These are phyloP conservation scores for Cryptosporidium ryanae DNA, from an alignment of 169 alveolate species.

Conservation along the genomic window DNA sequence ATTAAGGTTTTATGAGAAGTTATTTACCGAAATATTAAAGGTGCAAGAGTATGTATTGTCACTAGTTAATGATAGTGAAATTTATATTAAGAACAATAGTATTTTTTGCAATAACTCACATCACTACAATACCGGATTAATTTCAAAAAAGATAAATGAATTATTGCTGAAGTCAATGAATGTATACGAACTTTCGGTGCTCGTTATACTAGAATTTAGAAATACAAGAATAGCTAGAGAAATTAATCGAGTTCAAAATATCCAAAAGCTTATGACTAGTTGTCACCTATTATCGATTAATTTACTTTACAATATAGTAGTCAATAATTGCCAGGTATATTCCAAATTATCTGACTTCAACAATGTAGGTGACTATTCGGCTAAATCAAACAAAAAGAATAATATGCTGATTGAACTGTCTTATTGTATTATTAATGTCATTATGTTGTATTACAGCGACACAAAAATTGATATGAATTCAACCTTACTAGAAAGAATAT, in stretches of 20 bases:
- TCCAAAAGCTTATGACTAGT: not conserved
- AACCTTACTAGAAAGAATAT: too few species aligned
- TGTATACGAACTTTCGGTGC: conserved; percentile 1
- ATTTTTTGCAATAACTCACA: not conserved
- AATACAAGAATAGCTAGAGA: conserved; percentile 29
- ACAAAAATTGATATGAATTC: not conserved
- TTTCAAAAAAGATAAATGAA: not conserved
- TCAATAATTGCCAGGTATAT: conserved; percentile 23
- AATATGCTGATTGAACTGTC: conserved; percentile 13
- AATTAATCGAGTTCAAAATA: not conserved
- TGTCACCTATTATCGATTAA: conserved; percentile 7
- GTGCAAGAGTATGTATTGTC: conserved; percentile 17
- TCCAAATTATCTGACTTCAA: too few species aligned
- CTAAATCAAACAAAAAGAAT: not conserved
- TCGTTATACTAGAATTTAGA: conserved; percentile 11
- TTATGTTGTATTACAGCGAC: conserved; percentile 7
- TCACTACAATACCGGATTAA: not conserved
- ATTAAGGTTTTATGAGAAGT: conserved; percentile 21
- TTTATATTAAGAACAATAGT: not conserved
- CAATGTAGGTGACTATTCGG: too few species aligned
- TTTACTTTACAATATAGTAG: not conserved
- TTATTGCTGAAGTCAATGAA: not conserved
- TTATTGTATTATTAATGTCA: not conserved
- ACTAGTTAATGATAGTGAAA: not conserved
- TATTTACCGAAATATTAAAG: conserved; percentile 20